A percentile compares a stretch with the other conserved stretches of the same genome.
Conservation (phyloP, 2,329 filamentous ascomycete species). For the Colletotrichum sp. region DNA sequence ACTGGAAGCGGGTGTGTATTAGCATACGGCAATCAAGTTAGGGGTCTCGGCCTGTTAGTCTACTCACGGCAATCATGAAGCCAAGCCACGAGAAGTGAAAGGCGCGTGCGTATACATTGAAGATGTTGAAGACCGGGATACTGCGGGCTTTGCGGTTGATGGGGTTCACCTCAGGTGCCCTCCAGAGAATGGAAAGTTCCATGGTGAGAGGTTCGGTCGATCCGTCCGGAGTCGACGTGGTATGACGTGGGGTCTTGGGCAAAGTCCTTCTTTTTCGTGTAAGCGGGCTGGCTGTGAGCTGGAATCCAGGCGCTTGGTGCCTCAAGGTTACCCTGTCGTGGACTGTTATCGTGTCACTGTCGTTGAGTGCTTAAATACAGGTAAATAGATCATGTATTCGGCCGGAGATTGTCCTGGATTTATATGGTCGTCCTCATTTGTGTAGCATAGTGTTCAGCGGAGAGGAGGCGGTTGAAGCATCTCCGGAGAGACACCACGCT, state of each 20-base stretch:
- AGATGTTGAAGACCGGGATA: conserved; percentile 78
- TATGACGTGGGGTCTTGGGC: background rate
- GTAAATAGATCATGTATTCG: background rate
- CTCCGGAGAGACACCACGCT: conserved; percentile 15
- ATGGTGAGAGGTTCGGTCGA: conserved; percentile 24
- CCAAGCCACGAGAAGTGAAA: conserved; percentile 91
- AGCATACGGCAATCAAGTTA: background rate
- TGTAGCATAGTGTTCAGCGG: background rate
- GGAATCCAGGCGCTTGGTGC: background rate
- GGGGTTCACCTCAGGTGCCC: conserved; percentile 78
- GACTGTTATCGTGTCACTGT: background rate
- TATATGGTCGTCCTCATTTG: conserved; percentile 3
- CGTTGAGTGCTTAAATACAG: background rate
- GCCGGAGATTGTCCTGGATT: background rate
- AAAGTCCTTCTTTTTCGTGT: background rate
- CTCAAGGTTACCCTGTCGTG: background rate
- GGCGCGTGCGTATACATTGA: conserved; percentile 82
- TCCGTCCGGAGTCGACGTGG: background rate
- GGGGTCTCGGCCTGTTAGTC: background rate
- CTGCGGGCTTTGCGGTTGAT: conserved; percentile 83
- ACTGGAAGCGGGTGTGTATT: conserved; percentile 43
- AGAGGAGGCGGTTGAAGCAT: conserved; percentile 7
- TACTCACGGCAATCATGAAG: conserved; percentile 79
- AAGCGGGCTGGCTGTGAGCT: background rate
- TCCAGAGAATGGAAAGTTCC: conserved; percentile 47